These are phyloP conservation scores for Gossypium davidsonii DNA, from an alignment of 441 rosid genomes.

Conservation along the genomic window DNA sequence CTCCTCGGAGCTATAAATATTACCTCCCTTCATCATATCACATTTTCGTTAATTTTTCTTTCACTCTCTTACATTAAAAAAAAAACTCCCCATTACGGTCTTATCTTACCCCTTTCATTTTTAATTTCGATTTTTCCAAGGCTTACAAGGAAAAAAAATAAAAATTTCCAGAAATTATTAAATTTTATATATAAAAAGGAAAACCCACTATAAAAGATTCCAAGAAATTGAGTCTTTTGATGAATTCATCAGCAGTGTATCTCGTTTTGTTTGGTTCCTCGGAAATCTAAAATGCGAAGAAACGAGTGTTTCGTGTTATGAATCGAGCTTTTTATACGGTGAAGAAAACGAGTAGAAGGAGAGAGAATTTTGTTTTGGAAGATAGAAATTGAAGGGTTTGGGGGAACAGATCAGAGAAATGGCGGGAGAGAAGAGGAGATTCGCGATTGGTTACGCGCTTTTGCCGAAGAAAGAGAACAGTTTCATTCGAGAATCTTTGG, in stretches of 20 bases:
- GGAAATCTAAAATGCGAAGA: neutral
- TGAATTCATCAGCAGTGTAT: neutral
- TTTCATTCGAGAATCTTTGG: constrained; percentile 46
- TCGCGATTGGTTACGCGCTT: constrained; percentile 46
- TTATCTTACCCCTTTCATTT: too few relatives aligned
- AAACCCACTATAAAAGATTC: neutral
- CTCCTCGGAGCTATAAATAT: constrained; percentile 15
- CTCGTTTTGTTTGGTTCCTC: neutral
- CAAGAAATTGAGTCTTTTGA: neutral
- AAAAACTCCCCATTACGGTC: too few relatives aligned
- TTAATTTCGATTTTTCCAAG: neutral
- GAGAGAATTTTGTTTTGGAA: neutral
- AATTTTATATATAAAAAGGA: neutral
- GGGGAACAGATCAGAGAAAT: neutral
- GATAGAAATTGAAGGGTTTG: neutral
- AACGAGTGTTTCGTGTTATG: constrained; percentile 2
- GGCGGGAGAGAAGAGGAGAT: constrained; percentile 28
- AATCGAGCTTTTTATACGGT: neutral
- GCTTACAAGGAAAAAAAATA: neutral
- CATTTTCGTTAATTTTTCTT: too few relatives aligned
- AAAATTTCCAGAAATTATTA: neutral
- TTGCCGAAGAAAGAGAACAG: constrained; percentile 49
- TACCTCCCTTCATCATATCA: neutral
- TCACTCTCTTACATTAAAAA: too few relatives aligned
- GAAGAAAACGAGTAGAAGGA: neutral